Conservation (phyloP, 345 rosid genomes). For the Gynandropsis gynandra region DNA sequence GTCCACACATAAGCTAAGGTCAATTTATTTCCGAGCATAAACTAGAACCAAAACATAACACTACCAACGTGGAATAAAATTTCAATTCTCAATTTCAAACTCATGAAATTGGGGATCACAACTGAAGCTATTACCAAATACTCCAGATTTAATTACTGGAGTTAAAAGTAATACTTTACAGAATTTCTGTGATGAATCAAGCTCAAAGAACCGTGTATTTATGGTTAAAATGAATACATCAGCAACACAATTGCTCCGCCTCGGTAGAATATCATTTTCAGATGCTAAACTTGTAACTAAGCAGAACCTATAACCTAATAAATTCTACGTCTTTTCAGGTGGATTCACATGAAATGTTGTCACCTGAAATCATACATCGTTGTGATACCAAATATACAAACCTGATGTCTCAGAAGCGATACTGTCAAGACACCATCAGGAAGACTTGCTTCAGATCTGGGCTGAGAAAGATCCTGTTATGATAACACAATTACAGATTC, state of each 20-base stretch:
- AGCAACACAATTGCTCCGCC: not conserved
- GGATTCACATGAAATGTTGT: constrained; percentile 6
- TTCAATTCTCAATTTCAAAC: constrained; percentile 6
- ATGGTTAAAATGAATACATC: too few species aligned
- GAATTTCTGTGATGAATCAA: not conserved
- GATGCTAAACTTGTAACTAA: too few species aligned
- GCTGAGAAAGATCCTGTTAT: constrained; percentile 73
- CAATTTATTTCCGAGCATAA: not conserved
- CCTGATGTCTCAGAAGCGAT: constrained; percentile 93
- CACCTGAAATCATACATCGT: not conserved
- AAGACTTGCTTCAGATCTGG: constrained; percentile 62
- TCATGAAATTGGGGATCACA: too few species aligned
- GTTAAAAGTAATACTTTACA: not conserved
- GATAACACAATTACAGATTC: constrained; percentile 17
- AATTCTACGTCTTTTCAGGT: not conserved
- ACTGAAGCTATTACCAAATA: too few species aligned
- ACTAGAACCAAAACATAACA: constrained; percentile 13
- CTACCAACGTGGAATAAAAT: constrained; percentile 5
- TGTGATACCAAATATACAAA: constrained; percentile 20
- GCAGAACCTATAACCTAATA: not conserved
- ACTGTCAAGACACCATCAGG: constrained; percentile 82
- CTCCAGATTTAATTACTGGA: not conserved
- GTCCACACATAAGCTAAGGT: constrained; percentile 22
- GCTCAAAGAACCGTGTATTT: too few species aligned
- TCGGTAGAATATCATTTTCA: not conserved